Evolutionary conservation across 208 protist species (phyloP), one percentile per base, ranked within the genome.

Genomic region (Trypanosomatidae sp.): DNA sequence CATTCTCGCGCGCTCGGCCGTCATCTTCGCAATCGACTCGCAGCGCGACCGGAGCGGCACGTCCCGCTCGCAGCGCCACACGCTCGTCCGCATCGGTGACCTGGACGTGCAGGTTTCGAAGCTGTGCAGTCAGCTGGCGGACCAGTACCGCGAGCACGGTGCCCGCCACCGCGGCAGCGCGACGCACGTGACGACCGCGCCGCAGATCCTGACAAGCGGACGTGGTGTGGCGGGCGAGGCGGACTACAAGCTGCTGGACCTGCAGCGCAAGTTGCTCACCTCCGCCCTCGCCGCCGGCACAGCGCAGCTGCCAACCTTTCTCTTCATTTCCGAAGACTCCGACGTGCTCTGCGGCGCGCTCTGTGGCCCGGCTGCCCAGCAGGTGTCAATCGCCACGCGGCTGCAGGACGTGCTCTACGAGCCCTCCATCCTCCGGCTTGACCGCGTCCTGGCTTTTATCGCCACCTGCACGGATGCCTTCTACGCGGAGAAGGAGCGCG

Each of bases 301-400:
- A 3, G 65, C 69, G 15, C 15, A 7, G 19, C 36, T 91, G 3
- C 92, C 92, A 1, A 82, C 60, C 7, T 92, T 97, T 68, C 89
- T 93, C 49, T 90, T 97, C 46, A 77, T 97, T 50, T 94, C 92
- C 22, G 92, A 97, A 56, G 92, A 97, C 67, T 97, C 92, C 1
- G 92, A 97, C 79, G 79, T 97, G 33, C 73, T 95, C 1, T 94
- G 90, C 64, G 90, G 92, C 0, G 84, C 83, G 6, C 82, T 97
- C 36, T 97, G 92, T 77, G 92, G 92, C 0, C 92, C 92, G 4
- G 83, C 83, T 1, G 87, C 92, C 17, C 85, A 94, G 43, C 80
- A 73, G 9, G 81, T 89, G 5, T 89, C 81, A 43, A 91, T 97
- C 74, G 92, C 89, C 47, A 97, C 92, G 12, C 88, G 76, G 43